Evolutionary conservation across 371 early-diverging fungal genomes (phyloP).

Genomic region (Rhizopus microsporus): DNA sequence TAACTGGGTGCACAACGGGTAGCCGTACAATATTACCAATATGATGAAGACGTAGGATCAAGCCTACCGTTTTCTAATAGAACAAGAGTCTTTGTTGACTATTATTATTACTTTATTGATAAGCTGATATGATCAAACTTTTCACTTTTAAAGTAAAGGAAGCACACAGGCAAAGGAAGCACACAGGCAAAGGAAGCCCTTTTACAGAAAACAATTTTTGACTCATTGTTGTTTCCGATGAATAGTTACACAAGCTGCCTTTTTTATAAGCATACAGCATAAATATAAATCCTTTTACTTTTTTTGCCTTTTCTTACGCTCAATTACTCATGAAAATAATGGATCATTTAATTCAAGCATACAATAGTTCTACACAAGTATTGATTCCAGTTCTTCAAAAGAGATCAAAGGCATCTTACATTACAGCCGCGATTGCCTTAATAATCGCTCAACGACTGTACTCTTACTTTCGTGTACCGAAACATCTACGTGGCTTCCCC

Average conservation of each 20-base stretch:
- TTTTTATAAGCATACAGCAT: too few relatives aligned
- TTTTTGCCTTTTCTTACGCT: not conserved
- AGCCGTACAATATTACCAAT: too few relatives aligned
- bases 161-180: too few relatives aligned
- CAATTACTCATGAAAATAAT: not conserved
- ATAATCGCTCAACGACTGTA: not conserved
- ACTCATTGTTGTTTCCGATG: too few relatives aligned
- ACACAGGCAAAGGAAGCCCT: too few relatives aligned
- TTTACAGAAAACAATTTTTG: too few relatives aligned
- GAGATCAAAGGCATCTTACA: not conserved
- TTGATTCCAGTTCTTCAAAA: not conserved
- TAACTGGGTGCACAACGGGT: too few relatives aligned
- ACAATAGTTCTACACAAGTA: not conserved
- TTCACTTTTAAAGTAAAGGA: too few relatives aligned
- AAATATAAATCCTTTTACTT: not conserved
- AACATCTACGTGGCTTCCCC: not conserved
- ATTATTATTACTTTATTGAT: too few relatives aligned
- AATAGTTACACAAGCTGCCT: too few relatives aligned
- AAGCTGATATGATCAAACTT: too few relatives aligned
- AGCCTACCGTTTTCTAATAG: slow-evolving; percentile 4
- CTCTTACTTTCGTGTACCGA: not conserved
- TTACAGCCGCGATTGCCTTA: slow-evolving; percentile 2
- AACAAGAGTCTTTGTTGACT: not conserved
- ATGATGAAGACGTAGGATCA: not conserved
- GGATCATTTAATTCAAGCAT: not conserved